Percentiles rank a stretch among this genome's conserved stretches.
phyloP scores from a whole-genome alignment of 257 asterid genomes.

The Verbena officinalis region DNA sequence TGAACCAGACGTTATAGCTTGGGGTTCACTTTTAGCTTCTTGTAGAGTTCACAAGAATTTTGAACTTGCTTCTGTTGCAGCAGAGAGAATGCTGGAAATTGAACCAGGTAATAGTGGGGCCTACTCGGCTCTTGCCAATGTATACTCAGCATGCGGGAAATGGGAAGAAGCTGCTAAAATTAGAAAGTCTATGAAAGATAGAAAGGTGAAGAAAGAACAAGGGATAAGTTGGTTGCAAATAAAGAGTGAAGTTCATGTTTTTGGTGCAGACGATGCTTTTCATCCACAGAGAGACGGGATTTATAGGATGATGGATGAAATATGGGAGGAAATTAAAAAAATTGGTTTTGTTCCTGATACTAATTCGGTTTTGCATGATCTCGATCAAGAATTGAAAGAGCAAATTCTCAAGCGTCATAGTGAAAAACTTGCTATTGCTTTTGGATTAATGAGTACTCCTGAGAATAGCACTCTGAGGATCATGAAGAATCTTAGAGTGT shows the following conservation, averaged over 20 bases:
- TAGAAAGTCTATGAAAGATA: slow-evolving; percentile 83
- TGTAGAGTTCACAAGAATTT: slow-evolving; percentile 71
- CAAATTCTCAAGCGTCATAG: slow-evolving; percentile 81
- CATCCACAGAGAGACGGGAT: slow-evolving; percentile 78
- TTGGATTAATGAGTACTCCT: slow-evolving; percentile 72
- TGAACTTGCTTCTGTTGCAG: slow-evolving; percentile 72
- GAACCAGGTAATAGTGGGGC: slow-evolving; percentile 86
- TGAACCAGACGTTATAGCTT: slow-evolving; percentile 79
- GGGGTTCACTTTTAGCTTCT: slow-evolving; percentile 92
- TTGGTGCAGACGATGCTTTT: slow-evolving; percentile 79
- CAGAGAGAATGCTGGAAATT: slow-evolving; percentile 67
- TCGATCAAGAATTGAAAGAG: slow-evolving; percentile 77
- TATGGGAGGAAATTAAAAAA: slow-evolving; percentile 84
- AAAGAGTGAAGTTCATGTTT: slow-evolving; percentile 61
- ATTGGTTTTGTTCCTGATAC: slow-evolving; percentile 82
- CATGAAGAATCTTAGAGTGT: slow-evolving; percentile 93
- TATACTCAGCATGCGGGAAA: slow-evolving; percentile 76
- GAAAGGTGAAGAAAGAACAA: slow-evolving; percentile 84
- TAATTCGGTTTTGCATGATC: slow-evolving; percentile 78
- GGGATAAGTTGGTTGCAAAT: slow-evolving; percentile 90
- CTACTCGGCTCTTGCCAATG: slow-evolving; percentile 82
- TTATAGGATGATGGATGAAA: slow-evolving; percentile 45
- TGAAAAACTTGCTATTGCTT: slow-evolving; percentile 90
- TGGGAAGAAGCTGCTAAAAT: slow-evolving; percentile 82
- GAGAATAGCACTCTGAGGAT: slow-evolving; percentile 64